Base-by-base conservation (phyloP, 2,329 filamentous ascomycete species). In the Penicillium sp. region DNA sequence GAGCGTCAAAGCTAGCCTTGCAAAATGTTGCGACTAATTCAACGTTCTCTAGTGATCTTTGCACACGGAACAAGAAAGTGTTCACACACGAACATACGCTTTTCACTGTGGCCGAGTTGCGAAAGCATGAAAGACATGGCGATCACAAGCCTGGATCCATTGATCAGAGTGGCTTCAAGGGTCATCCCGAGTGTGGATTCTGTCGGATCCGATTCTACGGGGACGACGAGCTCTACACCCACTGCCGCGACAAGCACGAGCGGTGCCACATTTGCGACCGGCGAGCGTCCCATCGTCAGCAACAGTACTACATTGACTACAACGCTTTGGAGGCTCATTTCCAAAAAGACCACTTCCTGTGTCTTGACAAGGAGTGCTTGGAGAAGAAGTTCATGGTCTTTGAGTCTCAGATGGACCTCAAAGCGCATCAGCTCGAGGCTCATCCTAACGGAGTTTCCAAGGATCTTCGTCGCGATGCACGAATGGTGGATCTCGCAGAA, bases 331-430 rank as follows among this genome's bases (percentile, higher is more conserved):
- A 95, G 64, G 74, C 83, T 34, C 93, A 98, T 69, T 97, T 97
- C 66, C 79, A 81, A 53, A 84, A 84, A 57, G 90, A 93, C 48
- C 93, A 98, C 67, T 95, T 84, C 63, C 73, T 90, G 0, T 98
- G 93, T 64, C 69, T 81, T 5, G 90, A 98, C 60, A 77, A 80
- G 46, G 90, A 95, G 63, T 98, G 93, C 62, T 66, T 93, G 63
- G 93, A 97, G 59, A 95, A 95, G 79, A 97, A 96, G 66, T 96
- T 97, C 65, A 86, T 97, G 28, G 93, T 97, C 0, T 98, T 98
- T 59, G 88, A 89, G 47, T 90, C 90, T 0, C 88, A 96, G 62
- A 84, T 98, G 76, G 93, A 98, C 62, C 73, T 98, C 40, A 95
- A 97, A 67, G 93, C 86, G 3, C 93, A 98, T 70, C 88, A 95